Conservation (phyloP, 2,329 filamentous ascomycete genomes). For the Epichloe baconii region DNA sequence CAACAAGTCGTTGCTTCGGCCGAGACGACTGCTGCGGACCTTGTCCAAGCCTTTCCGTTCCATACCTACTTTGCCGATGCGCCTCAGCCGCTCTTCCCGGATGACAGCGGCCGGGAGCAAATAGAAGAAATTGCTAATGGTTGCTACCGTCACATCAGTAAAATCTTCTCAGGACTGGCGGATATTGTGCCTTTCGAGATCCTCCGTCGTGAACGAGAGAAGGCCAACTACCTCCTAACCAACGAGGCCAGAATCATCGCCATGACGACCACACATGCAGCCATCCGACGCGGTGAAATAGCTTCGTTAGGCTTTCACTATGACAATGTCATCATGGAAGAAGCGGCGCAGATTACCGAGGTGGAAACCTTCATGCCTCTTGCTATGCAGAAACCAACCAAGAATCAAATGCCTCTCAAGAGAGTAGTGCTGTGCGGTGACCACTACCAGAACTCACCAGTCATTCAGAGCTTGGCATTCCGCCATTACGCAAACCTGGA, state of each 20-base stretch:
- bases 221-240: constrained; percentile 87
- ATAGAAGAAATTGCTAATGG: constrained; percentile 66
- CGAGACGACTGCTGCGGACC: constrained; percentile 43
- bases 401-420: constrained; percentile 64
- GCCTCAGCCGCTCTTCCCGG: constrained; percentile 71
- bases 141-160: constrained; percentile 78
- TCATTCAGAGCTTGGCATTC: constrained; percentile 90
- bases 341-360: constrained; percentile 95
- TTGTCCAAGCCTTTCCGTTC: constrained; percentile 74
- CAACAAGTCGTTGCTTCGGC: constrained; percentile 43
- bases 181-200: constrained; percentile 95
- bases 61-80: constrained; percentile 76
- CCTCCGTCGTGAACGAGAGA: constrained; percentile 74
- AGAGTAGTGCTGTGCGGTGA: constrained; percentile 88
- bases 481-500: constrained; percentile 91
- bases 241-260: constrained; percentile 96
- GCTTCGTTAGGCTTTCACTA: constrained; percentile 88
- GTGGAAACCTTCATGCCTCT: constrained; percentile 94
- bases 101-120: constrained; percentile 49
- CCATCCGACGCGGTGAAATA: constrained; percentile 86
- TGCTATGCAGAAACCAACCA: constrained; percentile 71
- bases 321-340: constrained; percentile 96
- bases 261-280: constrained; percentile 97
- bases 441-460: constrained; percentile 90
- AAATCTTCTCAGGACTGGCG: constrained; percentile 82